Evolutionary conservation across 352 stramenopile species (phyloP).

Genomic region (Pythium brachiatum): DNA sequence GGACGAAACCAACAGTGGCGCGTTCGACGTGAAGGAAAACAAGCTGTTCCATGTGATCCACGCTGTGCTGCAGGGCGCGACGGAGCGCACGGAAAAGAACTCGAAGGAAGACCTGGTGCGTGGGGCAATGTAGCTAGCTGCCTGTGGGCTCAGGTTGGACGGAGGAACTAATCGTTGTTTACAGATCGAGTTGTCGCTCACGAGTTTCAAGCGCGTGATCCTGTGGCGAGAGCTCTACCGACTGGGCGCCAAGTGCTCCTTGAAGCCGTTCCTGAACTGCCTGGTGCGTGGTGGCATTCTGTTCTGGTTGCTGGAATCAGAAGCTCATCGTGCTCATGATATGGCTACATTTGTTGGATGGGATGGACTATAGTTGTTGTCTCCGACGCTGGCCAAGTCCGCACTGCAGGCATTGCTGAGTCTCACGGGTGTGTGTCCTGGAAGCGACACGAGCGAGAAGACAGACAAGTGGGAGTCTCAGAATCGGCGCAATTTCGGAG

Average conservation of each 20-base stretch:
- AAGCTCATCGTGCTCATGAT: not conserved
- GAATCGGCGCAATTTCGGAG: constrained; percentile 77
- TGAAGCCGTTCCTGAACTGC: constrained; percentile 80
- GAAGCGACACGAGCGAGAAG: constrained; percentile 51
- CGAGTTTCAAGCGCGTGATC: constrained; percentile 72
- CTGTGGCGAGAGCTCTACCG: constrained; percentile 79
- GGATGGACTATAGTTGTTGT: constrained; percentile 33
- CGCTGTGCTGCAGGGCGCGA: constrained; percentile 62
- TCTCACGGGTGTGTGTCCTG: constrained; percentile 58
- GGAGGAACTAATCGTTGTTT: too few relatives aligned
- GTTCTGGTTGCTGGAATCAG: not conserved
- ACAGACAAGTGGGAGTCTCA: constrained; percentile 66
- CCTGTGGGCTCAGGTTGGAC: too few relatives aligned
- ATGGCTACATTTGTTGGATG: not conserved
- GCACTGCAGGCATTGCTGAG: constrained; percentile 63
- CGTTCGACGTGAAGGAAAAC: constrained; percentile 71
- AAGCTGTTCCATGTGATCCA: constrained; percentile 76
- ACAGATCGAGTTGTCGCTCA: constrained; percentile 63
- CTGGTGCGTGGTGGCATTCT: constrained; percentile 31
- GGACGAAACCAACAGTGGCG: constrained; percentile 17
- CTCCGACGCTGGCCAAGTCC: constrained; percentile 46
- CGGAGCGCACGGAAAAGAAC: constrained; percentile 48
- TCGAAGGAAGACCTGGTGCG: constrained; percentile 52
- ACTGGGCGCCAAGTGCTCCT: constrained; percentile 74
- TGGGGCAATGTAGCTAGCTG: too few relatives aligned